These are phyloP conservation scores for Sabuloglossum arenarium DNA, from an alignment of 495 filamentous ascomycete genomes.

Conservation along the genomic window DNA sequence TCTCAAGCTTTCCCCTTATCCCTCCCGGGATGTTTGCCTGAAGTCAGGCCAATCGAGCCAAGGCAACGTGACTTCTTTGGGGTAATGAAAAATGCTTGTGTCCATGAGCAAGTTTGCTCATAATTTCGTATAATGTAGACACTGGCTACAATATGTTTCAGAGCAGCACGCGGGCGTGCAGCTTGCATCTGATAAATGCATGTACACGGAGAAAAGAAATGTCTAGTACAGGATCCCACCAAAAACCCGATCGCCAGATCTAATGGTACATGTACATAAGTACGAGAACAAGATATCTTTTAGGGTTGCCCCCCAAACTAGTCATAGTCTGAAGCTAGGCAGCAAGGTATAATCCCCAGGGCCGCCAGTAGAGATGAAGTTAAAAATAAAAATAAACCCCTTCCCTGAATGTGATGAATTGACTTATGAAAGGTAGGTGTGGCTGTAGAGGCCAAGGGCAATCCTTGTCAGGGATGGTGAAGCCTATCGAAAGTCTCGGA, in stretches of 20 bases:
- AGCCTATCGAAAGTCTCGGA: not conserved
- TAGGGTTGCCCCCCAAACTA: not conserved
- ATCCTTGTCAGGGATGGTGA: not conserved
- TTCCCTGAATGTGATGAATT: not conserved
- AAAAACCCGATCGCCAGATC: slow-evolving; percentile 2
- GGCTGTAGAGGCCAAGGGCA: not conserved
- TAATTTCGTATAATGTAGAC: not conserved
- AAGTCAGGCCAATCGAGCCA: not conserved
- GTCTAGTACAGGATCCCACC: not conserved
- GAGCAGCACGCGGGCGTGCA: not conserved
- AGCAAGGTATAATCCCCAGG: not conserved
- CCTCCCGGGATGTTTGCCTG: not conserved
- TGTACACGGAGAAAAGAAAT: not conserved
- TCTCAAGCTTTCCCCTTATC: no score
- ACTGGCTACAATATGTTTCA: not conserved
- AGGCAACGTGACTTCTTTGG: not conserved
- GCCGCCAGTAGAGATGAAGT: not conserved
- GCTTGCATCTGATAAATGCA: not conserved
- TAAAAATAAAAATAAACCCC: not conserved
- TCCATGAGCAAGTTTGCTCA: not conserved
- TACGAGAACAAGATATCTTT: not conserved
- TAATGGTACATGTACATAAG: slow-evolving; percentile 1
- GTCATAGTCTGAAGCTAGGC: not conserved
- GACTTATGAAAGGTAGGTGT: not conserved
- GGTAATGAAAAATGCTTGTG: not conserved